These are phyloP conservation scores for Phytophthora litchii DNA, from an alignment of 352 stramenopile genomes.

Conservation along the genomic window DNA sequence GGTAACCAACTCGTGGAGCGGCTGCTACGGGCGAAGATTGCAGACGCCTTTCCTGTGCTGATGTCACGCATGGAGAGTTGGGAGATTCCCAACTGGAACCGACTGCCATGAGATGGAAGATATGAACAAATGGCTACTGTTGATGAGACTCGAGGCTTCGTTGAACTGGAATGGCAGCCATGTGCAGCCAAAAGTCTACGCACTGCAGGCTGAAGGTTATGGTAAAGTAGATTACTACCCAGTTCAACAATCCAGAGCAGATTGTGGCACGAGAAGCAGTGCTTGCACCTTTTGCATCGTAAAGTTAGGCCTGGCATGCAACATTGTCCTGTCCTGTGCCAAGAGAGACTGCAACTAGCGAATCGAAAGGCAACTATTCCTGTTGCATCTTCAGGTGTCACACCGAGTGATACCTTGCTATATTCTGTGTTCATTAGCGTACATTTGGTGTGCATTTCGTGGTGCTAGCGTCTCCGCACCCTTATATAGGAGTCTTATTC, in stretches of 20 bases:
- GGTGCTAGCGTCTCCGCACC: neutral
- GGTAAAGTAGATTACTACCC: neutral
- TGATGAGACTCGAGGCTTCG: neutral
- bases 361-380: neutral
- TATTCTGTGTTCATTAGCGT: neutral
- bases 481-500: neutral
- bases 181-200: no score
- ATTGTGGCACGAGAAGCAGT: slow-evolving; percentile 6
- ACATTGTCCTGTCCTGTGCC: neutral
- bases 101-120: slow-evolving; percentile 1
- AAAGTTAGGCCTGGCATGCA: neutral
- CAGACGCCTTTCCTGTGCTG: slow-evolving; percentile 25
- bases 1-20: slow-evolving; percentile 54
- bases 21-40: slow-evolving; percentile 38
- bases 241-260: neutral
- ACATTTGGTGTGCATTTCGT: no score
- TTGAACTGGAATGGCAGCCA: no score
- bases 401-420: neutral
- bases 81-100: slow-evolving; percentile 30
- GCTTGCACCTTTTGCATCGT: slow-evolving; percentile 6
- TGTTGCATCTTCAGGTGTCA: slow-evolving; percentile 1
- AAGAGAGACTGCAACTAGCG: neutral
- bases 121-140: neutral
- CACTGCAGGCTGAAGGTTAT: no score
- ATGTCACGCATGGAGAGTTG: slow-evolving; percentile 9